Conservation (phyloP, 2,329 filamentous ascomycete species). For the Colletotrichum lentis region DNA sequence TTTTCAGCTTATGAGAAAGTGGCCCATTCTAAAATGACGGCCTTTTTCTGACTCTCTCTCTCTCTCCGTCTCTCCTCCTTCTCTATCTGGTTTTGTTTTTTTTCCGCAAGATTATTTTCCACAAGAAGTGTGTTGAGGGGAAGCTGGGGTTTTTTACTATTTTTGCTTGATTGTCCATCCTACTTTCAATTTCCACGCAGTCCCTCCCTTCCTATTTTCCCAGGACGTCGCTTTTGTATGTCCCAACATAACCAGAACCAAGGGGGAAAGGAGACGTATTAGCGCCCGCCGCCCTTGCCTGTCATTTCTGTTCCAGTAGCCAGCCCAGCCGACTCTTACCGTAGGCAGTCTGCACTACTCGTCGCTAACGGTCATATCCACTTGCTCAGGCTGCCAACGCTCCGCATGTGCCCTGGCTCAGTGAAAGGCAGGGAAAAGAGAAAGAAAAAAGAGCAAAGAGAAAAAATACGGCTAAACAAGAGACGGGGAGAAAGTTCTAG, state of each 20-base stretch:
- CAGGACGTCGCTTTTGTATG: not conserved
- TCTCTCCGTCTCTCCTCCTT: too few species aligned
- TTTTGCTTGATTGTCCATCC: not conserved
- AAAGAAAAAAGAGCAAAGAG: not conserved
- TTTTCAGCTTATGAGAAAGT: not conserved
- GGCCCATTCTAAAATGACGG: too few species aligned
- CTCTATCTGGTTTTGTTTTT: too few species aligned
- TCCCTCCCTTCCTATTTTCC: not conserved
- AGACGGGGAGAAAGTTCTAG: slow-evolving; percentile 5
- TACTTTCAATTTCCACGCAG: not conserved
- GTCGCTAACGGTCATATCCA: not conserved
- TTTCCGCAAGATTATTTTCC: not conserved
- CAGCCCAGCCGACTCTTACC: not conserved
- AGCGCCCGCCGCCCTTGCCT: not conserved
- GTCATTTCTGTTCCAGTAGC: not conserved
- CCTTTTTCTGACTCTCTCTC: too few species aligned
- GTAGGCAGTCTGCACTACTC: too few species aligned
- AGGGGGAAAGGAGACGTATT: not conserved
- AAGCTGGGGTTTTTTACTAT: not conserved
- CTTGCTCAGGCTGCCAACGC: not conserved
- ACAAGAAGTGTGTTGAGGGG: not conserved
- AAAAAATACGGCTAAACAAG: not conserved
- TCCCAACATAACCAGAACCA: not conserved
- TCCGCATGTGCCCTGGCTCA: not conserved
- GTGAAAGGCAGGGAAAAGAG: not conserved